These are phyloP conservation scores for Penstemon newberryi DNA, from an alignment of 257 asterid species.

Conservation along the genomic window DNA sequence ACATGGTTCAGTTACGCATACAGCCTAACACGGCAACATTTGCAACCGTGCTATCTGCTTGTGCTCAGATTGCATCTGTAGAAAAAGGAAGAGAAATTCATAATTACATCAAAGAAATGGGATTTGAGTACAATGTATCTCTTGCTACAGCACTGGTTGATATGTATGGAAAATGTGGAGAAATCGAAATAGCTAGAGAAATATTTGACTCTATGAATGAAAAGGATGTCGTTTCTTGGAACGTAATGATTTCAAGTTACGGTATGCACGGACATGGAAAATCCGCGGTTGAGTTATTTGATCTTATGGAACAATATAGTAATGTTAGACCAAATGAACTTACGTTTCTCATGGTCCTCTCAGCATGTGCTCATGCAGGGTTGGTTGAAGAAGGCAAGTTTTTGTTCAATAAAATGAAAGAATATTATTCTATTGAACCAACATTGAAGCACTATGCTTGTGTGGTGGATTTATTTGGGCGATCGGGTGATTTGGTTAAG, in stretches of 20 bases:
- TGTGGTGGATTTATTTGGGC: slow-evolving; percentile 76
- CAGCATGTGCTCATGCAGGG: slow-evolving; percentile 83
- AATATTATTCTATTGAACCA: slow-evolving; percentile 46
- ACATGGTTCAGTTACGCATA: slow-evolving; percentile 49
- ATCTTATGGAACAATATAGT: slow-evolving; percentile 47
- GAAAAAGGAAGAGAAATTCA: slow-evolving; percentile 58
- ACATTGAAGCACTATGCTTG: slow-evolving; percentile 71
- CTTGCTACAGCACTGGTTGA: slow-evolving; percentile 68
- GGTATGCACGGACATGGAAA: slow-evolving; percentile 70
- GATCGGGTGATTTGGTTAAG: slow-evolving; percentile 58
- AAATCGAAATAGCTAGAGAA: slow-evolving; percentile 51
- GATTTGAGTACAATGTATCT: slow-evolving; percentile 36
- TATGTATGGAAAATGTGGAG: slow-evolving; percentile 85
- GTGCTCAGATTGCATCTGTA: slow-evolving; percentile 54
- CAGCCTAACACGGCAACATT: slow-evolving; percentile 63
- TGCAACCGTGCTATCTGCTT: slow-evolving; percentile 58
- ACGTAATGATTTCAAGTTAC: slow-evolving; percentile 75
- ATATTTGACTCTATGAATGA: slow-evolving; percentile 50
- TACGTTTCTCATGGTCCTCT: slow-evolving; percentile 69
- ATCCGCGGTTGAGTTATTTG: slow-evolving; percentile 55
- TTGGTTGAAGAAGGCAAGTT: slow-evolving; percentile 58
- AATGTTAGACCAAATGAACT: slow-evolving; percentile 52
- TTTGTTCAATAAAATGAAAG: slow-evolving; percentile 52
- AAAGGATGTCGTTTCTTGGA: slow-evolving; percentile 68
- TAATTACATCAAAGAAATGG: slow-evolving; percentile 44